Base-by-base conservation (phyloP, 2,329 filamentous ascomycete species). In the Cadophora gregata region DNA sequence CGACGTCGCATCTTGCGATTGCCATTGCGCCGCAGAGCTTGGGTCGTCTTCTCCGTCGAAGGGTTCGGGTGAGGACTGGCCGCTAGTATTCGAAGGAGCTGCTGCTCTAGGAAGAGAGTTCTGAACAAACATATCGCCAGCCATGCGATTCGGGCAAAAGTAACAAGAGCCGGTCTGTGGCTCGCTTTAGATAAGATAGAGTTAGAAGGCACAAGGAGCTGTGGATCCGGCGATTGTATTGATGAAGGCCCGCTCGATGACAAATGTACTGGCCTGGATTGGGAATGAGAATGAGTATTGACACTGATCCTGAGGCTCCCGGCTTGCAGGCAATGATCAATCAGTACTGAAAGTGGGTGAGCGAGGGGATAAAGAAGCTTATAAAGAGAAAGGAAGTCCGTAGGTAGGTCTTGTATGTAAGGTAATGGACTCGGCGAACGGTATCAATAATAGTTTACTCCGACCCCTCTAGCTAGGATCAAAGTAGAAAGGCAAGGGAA, bases 21-120 rank as follows among this genome's bases (percentile, higher is more conserved):
- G 70, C 73, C 74, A 75, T 38, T 70, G 67, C 58, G 65, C 62
- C 8, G 67, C 55, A 42, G 66, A 60, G n/a, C 60, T 50, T 29
- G 65, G 50, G n/a, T 74, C 73, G 12, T 75, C 74, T 10, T 73
- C 73, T 38, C 69, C 64, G 5, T 74, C 73, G 60, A 74, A 73
- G 4, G 66, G 67, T 25, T 75, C 73, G 8, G 73, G 74, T 5
- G 74, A 76, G 2, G 73, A 74, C 6, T 67, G 67, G 19, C 64
- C 63, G 53, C 68, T 73, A 19, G 69, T 67, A 12, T 65, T 66
- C 12, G 67, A 63, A 24, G 63, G 60, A 21, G 61, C 68, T 59
- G 69, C 68, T 59, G 71, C 62, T 55, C 68, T 69, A 27, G 68
- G 56, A 42, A 66, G 58, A n/a, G 64, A 21, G n/a, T 61, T 60